Conservation (phyloP, 352 stramenopile genomes). For the Pythium brassicae region DNA sequence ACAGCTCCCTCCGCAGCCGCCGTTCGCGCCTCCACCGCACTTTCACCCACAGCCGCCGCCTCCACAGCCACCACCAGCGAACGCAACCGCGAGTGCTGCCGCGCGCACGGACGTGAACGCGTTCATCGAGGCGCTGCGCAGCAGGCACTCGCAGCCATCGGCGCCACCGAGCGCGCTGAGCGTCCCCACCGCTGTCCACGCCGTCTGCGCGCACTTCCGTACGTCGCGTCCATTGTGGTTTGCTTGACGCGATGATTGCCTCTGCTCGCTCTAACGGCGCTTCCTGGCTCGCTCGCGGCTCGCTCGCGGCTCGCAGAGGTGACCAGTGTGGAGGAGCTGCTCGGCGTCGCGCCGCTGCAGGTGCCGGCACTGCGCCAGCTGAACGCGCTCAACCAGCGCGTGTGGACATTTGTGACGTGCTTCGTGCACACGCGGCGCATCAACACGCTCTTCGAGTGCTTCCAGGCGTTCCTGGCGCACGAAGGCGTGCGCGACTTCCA, state of each 20-base stretch:
- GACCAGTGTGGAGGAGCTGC: constrained; percentile 48
- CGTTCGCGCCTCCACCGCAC: neutral
- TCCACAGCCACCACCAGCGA: neutral
- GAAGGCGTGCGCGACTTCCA: constrained; percentile 60
- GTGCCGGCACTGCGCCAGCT: constrained; percentile 49
- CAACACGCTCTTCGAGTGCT: constrained; percentile 74
- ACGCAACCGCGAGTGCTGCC: constrained; percentile 2
- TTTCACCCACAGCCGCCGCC: constrained; percentile 1
- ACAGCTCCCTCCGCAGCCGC: neutral
- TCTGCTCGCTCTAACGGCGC: neutral
- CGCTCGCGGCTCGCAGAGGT: constrained; percentile 20
- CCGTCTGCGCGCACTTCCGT: constrained; percentile 66
- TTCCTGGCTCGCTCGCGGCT: neutral
- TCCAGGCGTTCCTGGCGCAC: constrained; percentile 55
- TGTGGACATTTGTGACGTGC: constrained; percentile 80
- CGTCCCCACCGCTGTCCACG: constrained; percentile 36
- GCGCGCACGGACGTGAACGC: constrained; percentile 44
- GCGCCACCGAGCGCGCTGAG: constrained; percentile 56
- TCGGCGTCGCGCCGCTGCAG: constrained; percentile 36
- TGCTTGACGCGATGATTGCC: neutral
- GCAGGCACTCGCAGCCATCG: constrained; percentile 37
- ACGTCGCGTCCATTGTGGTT: constrained; percentile 14
- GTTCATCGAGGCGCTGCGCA: constrained; percentile 55
- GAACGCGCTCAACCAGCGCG: constrained; percentile 60
- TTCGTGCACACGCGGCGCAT: constrained; percentile 68